Evolutionary conservation across 179 eudicot genomes (phyloP), one percentile per base, ranked within the genome.

Genomic region (Beta macrorhiza): DNA sequence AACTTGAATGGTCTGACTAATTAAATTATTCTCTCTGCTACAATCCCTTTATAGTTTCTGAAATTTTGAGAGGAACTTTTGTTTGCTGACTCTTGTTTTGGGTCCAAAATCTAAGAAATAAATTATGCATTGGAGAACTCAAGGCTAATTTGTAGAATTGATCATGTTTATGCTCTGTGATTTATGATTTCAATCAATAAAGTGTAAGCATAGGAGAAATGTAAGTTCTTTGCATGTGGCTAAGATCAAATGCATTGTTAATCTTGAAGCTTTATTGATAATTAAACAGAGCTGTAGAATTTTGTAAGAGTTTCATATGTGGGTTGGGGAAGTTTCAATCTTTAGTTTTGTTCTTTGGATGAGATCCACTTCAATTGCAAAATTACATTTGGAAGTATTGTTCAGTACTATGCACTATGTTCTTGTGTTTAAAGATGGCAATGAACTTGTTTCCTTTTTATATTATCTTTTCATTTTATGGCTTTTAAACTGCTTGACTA

Each of bases 151-250:
- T 71, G 32, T 45, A 71, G 19, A 29, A 29, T 71, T 71, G 42
- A 51, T 51, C 17, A 20, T 20, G 56, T 72, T 12, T 8, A 5
- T 8, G 25, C 2, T 49, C 1, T 45, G 57, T 71, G 16, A 17
- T 19, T n/a, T 49, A 20, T 20, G 17, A 10, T 5, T 47, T 49
- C 29, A 70, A 70, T 17, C 2, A 10, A 10, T 70, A 19, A 7
- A 7, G 53, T 47, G 25, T n/a, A 17, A 52, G 63, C 51, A 64
- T 76, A 32, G 4, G 42, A 37, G 20, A 17, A 67, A 68, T 55
- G 52, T 17, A 70, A 7, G 45, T 64, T 76, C 20, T 53, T 76
- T 37, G 79, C 82, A 76, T 80, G 83, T 80, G 67, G 19, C 22
- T 45, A 5, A 65, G 32, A 58, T 71, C 75, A 53, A 57, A 11